A percentile compares a stretch with the other conserved stretches of the same genome.
Conservation (phyloP, 2,329 filamentous ascomycete genomes). For the Leptosphaerulina australis region DNA sequence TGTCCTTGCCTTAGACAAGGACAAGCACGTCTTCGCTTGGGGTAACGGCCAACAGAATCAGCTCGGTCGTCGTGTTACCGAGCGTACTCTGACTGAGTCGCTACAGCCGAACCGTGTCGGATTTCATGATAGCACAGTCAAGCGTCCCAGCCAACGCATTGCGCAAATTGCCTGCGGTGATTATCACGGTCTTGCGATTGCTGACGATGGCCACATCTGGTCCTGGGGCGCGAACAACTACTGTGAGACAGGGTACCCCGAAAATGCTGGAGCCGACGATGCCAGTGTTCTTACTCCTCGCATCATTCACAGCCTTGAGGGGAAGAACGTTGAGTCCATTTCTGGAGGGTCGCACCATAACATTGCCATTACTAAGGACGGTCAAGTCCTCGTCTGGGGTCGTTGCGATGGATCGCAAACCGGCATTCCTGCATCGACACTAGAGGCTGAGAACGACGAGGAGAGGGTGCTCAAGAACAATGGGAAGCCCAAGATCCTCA, state of each 20-base stretch:
- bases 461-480: constrained; percentile 57
- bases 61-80: constrained; percentile 68
- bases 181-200: constrained; percentile 81
- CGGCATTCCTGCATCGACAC: constrained; percentile 45
- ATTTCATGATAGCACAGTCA: constrained; percentile 52
- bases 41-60: constrained; percentile 75
- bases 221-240: constrained; percentile 89
- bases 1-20: constrained; percentile 69
- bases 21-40: constrained; percentile 72
- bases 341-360: constrained; percentile 80
- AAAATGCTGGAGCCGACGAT: constrained; percentile 69
- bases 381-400: constrained; percentile 65
- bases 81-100: constrained; percentile 62
- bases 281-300: constrained; percentile 71
- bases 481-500: constrained; percentile 72
- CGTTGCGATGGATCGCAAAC: constrained; percentile 65
- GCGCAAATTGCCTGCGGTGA: constrained; percentile 70
- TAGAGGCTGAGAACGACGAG: constrained; percentile 49
- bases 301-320: constrained; percentile 67
- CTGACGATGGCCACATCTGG: constrained; percentile 71
- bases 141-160: constrained; percentile 57
- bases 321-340: constrained; percentile 69
- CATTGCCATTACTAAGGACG: constrained; percentile 59
- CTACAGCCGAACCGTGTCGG: constrained; percentile 64
- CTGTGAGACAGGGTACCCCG: constrained; percentile 74